Percentiles rank a stretch among this genome's conserved stretches.
Evolutionary conservation across 495 filamentous ascomycete species (phyloP).

Genomic region (Neurospora cerealis): DNA sequence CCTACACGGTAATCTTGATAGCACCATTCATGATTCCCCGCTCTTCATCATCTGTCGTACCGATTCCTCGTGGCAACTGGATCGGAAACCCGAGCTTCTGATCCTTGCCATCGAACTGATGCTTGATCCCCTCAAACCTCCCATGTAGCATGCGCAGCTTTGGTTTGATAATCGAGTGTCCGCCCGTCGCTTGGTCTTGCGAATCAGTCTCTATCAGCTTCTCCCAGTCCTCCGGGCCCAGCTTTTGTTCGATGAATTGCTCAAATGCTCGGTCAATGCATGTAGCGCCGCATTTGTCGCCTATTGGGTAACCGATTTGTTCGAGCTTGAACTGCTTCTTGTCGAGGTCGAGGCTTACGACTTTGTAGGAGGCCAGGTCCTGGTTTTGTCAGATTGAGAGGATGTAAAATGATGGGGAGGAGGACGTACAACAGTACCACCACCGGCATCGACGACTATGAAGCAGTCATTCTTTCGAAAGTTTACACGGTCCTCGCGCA

Average conservation of each 20-base stretch:
- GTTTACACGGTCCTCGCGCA: slow-evolving; percentile 5
- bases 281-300: slow-evolving; percentile 20
- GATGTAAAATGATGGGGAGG: background rate
- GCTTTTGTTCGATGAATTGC: slow-evolving; percentile 7
- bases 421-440: slow-evolving; percentile 45
- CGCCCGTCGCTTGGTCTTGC: slow-evolving; percentile 7
- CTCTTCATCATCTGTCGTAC: slow-evolving; percentile 1
- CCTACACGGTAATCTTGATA: slow-evolving; percentile 11
- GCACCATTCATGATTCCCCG: slow-evolving; percentile 10
- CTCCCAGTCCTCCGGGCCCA: slow-evolving; percentile 11
- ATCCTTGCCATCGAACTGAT: slow-evolving; percentile 15
- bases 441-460: slow-evolving; percentile 47
- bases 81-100: slow-evolving; percentile 8
- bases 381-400: background rate
- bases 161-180: slow-evolving; percentile 15
- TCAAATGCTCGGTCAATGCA: slow-evolving; percentile 19
- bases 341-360: slow-evolving; percentile 11
- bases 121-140: slow-evolving; percentile 21
- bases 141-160: slow-evolving; percentile 14
- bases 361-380: slow-evolving; percentile 21
- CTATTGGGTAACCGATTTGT: slow-evolving; percentile 11
- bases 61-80: slow-evolving; percentile 9
- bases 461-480: slow-evolving; percentile 38
- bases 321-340: slow-evolving; percentile 15
- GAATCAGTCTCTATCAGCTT: slow-evolving; percentile 9